phyloP scores from a whole-genome alignment of 2,329 filamentous ascomycete genomes.

The Aspergillus piperis region DNA sequence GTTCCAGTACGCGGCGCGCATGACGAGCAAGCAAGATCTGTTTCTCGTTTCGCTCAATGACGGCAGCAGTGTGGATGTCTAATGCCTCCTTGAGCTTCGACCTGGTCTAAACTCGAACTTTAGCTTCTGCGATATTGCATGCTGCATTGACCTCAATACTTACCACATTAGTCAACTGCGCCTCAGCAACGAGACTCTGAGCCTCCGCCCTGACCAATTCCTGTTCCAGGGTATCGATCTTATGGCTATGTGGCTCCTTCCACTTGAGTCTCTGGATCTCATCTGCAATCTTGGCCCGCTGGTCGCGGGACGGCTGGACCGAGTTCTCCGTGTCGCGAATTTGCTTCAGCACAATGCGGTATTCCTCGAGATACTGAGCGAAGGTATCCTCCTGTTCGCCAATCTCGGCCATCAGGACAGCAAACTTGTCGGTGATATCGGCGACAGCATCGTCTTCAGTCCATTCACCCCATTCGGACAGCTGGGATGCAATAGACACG shows the following conservation, averaged over 20 bases:
- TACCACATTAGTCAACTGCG: constrained; percentile 92
- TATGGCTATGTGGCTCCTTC: constrained; percentile 84
- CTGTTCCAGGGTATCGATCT: constrained; percentile 84
- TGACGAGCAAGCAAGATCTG: constrained; percentile 92
- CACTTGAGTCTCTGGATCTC: constrained; percentile 90
- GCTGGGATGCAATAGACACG: constrained; percentile 78
- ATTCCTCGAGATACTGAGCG: constrained; percentile 84
- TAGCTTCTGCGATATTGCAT: not conserved
- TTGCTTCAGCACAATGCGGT: constrained; percentile 77
- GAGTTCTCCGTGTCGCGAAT: constrained; percentile 95
- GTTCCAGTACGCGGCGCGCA: constrained; percentile 77
- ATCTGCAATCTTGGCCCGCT: constrained; percentile 83
- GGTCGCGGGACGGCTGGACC: constrained; percentile 87
- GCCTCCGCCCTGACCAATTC: constrained; percentile 95
- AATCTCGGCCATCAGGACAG: constrained; percentile 86
- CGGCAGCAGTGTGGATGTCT: constrained; percentile 81
- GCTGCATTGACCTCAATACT: constrained; percentile 35
- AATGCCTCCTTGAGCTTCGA: constrained; percentile 97
- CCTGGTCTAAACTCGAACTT: constrained; percentile 60
- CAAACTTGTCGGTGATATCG: constrained; percentile 93
- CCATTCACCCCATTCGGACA: constrained; percentile 95
- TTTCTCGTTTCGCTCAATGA: constrained; percentile 95
- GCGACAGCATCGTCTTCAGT: constrained; percentile 84
- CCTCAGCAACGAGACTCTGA: constrained; percentile 92
- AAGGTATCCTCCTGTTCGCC: constrained; percentile 91